phyloP scores from a whole-genome alignment of 2,329 filamentous ascomycete species.

The Aquanectria penicillioides region DNA sequence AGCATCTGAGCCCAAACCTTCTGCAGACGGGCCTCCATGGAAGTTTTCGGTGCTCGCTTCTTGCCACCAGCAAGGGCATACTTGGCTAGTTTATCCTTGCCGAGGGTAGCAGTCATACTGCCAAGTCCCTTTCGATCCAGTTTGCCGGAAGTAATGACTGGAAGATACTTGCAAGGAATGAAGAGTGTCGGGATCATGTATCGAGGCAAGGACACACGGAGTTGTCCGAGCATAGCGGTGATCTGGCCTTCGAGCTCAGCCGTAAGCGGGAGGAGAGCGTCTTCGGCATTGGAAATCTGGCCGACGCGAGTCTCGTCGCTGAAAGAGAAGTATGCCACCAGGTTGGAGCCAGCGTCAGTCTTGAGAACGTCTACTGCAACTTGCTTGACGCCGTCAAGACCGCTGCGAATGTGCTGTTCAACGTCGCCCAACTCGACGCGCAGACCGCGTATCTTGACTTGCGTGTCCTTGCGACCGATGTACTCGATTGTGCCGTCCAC shows the following conservation, averaged over 20 bases:
- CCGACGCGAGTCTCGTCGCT: neutral
- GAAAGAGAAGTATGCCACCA: neutral
- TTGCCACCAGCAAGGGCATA: neutral
- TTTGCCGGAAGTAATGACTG: slow-evolving; percentile 2
- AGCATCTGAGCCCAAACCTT: slow-evolving; percentile 52
- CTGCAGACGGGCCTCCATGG: slow-evolving; percentile 37
- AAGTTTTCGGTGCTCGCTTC: slow-evolving; percentile 1
- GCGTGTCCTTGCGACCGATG: slow-evolving; percentile 52
- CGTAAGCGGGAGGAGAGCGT: neutral
- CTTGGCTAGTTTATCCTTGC: neutral
- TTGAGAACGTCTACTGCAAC: neutral
- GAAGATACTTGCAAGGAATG: neutral
- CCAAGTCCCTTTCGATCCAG: slow-evolving; percentile 13
- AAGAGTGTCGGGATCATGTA: slow-evolving; percentile 1
- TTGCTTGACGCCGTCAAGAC: neutral
- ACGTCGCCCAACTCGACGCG: slow-evolving; percentile 34
- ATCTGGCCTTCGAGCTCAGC: neutral
- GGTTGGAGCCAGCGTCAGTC: neutral
- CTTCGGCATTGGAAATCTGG: neutral
- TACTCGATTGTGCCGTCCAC: neutral
- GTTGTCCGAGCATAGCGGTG: neutral
- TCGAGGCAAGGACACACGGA: neutral
- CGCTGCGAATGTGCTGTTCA: neutral
- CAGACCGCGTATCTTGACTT: slow-evolving; percentile 67
- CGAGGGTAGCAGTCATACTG: neutral